phyloP scores from a whole-genome alignment of 2,329 filamentous ascomycete genomes.

The Talaromyces sp. region DNA sequence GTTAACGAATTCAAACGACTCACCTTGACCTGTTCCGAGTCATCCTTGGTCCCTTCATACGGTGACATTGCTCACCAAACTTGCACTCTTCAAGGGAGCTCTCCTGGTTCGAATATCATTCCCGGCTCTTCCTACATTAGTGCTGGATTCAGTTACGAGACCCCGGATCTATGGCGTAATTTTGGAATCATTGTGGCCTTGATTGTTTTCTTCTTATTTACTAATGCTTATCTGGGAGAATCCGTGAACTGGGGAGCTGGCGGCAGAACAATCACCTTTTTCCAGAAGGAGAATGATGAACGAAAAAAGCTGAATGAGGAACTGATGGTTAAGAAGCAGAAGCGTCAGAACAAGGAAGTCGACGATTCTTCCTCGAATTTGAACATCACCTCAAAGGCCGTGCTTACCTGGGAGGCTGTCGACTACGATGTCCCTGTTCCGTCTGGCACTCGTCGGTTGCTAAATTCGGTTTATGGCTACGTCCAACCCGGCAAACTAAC shows the following conservation, averaged over 20 bases:
- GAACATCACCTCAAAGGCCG: slow-evolving; percentile 52
- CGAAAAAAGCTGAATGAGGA: slow-evolving; percentile 18
- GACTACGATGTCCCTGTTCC: slow-evolving; percentile 50
- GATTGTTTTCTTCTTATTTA: slow-evolving; percentile 34
- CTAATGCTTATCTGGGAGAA: slow-evolving; percentile 41
- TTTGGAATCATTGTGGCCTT: slow-evolving; percentile 40
- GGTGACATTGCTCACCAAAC: slow-evolving; percentile 69
- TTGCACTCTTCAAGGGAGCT: slow-evolving; percentile 73
- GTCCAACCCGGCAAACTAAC: slow-evolving; percentile 50
- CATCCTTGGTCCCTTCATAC: slow-evolving; percentile 66
- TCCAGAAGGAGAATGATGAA: slow-evolving; percentile 27
- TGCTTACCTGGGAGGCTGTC: slow-evolving; percentile 54
- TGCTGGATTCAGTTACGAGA: slow-evolving; percentile 63
- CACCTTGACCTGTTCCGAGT: slow-evolving; percentile 64
- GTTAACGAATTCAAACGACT: slow-evolving; percentile 76
- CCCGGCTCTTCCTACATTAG: slow-evolving; percentile 67
- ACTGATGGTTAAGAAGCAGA: slow-evolving; percentile 12
- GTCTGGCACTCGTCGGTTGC: slow-evolving; percentile 43
- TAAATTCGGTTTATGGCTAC: slow-evolving; percentile 49
- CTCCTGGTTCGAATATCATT: slow-evolving; percentile 61
- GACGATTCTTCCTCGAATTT: slow-evolving; percentile 43
- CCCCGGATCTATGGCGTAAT: slow-evolving; percentile 67
- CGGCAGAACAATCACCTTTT: slow-evolving; percentile 31
- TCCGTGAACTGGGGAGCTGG: slow-evolving; percentile 33
- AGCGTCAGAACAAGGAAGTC: slow-evolving; percentile 18